These are phyloP conservation scores for Thermochaetoides thermophila DNA, from an alignment of 495 filamentous ascomycete species.

Conservation along the genomic window DNA sequence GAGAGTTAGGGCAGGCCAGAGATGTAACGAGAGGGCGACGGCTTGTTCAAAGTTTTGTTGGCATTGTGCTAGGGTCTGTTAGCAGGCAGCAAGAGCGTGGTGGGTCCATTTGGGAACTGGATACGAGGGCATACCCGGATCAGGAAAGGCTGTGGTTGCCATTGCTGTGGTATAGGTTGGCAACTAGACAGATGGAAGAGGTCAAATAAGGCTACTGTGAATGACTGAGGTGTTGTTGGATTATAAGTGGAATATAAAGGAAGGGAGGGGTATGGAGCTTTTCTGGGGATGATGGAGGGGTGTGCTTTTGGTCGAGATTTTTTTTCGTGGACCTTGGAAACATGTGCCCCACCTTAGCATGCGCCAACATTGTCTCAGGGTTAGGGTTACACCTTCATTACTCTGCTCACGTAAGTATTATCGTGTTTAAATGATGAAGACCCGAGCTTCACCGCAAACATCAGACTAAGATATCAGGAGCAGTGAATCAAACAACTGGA, in stretches of 20 bases:
- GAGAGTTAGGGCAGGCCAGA: conserved; percentile 74
- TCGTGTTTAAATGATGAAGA: too few relatives aligned
- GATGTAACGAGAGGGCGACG: conserved; percentile 61
- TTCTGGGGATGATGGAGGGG: conserved; percentile 7
- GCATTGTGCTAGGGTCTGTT: conserved; percentile 71
- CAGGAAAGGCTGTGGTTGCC: conserved; percentile 7
- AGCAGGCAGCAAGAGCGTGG: too few relatives aligned
- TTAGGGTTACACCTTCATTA: conserved; percentile 6
- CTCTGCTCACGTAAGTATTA: too few relatives aligned
- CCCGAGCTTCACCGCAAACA: too few relatives aligned
- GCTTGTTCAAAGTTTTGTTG: conserved; percentile 61
- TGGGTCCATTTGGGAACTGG: too few relatives aligned
- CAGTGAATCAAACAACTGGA: too few relatives aligned
- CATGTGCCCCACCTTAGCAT: too few relatives aligned
- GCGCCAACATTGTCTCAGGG: background rate
- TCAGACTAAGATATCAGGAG: too few relatives aligned
- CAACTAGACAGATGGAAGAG: too few relatives aligned
- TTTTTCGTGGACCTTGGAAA: conserved; percentile 4
- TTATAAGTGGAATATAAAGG: background rate
- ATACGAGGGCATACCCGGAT: conserved; percentile 5
- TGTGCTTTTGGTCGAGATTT: conserved; percentile 2
- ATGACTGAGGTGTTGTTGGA: background rate
- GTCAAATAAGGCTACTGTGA: too few relatives aligned
- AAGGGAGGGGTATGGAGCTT: background rate
- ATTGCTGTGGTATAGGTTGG: background rate